A percentile compares a stretch with the other conserved stretches of the same genome.
These are phyloP conservation scores for Paraurostyla sp. DNA, from an alignment of 73 alveolate genomes.

Conservation along the genomic window DNA sequence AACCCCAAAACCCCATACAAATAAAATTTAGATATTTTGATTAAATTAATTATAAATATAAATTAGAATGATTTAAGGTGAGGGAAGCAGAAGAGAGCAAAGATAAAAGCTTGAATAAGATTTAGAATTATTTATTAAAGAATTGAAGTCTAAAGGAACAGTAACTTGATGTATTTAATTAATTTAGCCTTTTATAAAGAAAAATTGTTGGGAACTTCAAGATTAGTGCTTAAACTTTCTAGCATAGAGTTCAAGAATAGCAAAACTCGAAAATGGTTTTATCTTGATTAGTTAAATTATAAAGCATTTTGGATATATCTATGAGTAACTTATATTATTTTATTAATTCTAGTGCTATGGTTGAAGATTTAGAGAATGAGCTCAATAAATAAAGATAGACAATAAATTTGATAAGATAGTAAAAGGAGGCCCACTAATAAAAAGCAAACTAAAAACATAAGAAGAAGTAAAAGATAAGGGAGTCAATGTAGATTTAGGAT, in stretches of 20 bases:
- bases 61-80: no score
- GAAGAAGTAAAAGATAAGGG: no score
- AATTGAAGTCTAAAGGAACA: background rate
- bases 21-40: no score
- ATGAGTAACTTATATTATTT: background rate
- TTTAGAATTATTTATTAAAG: background rate
- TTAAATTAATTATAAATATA: no score
- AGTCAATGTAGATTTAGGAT: no score
- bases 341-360: background rate
- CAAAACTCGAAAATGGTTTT: background rate
- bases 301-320: background rate
- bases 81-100: background rate
- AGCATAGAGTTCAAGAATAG: background rate
- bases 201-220: background rate
- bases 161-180: background rate
- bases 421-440: no score
- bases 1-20: no score
- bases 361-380: background rate
- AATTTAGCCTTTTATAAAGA: background rate
- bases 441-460: no score
- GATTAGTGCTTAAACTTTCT: background rate
- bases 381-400: no score
- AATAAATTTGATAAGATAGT: no score
- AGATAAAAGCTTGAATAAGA: background rate
- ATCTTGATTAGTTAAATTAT: background rate